Base-by-base conservation (phyloP, 805 yeast genomes). In the Cyberlindnera subsufficiens region DNA sequence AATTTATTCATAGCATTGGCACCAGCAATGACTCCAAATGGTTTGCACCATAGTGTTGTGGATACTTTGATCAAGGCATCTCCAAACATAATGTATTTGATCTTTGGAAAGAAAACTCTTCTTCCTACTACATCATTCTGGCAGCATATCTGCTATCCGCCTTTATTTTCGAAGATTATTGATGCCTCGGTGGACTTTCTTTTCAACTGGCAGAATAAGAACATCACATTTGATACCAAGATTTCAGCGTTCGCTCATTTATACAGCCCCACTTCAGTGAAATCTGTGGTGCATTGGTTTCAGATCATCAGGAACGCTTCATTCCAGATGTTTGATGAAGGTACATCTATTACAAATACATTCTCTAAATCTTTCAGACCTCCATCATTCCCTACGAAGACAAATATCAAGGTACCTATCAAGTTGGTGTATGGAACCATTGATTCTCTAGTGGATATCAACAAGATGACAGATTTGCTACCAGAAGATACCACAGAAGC, bases 221-320 rank as follows among this genome's bases (percentile, higher is more conserved):
- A 91, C 63, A 91, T 93, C 50, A 66, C 78, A 30, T 69, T 74
- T 45, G 64, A 77, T 33, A 96, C 90, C 62, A 91, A 90, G 58
- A 65, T 79, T 38, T 73, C 86, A n/a, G 75, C 86, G 14, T 91
- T 87, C 62, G 78, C 87, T 15, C 97, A 93, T 60, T 68, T 91
- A 42, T 91, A 90, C 65, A 86, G 96, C 2, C 84, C 95, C 18
- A 88, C 98, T 0, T 80, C 90, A 2, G 98, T 90, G 20, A 91
- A 90, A 62, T 77, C 86, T 9, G 89, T 88, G 36, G 97, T 89
- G n/a, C 96, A 88, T 63, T 88, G 96, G 96, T 87, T 88, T 56
- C 96, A 88, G 64, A 90, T 91, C 41, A 86, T 91, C 47, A 72
- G 82, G 40, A 72, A 84, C 6, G 77, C 77, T 37, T 73, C 76